Base-by-base conservation (phyloP, 495 filamentous ascomycete species). In the Chlorociboria aeruginascens region DNA sequence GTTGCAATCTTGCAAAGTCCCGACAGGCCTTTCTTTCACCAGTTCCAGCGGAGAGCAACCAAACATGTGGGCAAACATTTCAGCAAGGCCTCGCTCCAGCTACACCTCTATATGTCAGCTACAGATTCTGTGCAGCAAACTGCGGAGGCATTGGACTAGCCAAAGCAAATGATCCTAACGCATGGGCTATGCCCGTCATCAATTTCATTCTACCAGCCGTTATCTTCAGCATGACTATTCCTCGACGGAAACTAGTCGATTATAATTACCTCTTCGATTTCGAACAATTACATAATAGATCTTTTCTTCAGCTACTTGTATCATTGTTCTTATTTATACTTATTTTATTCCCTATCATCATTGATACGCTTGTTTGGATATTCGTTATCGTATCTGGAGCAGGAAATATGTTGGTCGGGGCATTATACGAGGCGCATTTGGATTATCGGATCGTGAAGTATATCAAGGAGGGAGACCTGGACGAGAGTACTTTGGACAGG, bases 221-320 rank as follows among this genome's bases (percentile, higher is more conserved):
- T 39, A 54, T 61, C n/a, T 61, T 61, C 43, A 59, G 56, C 41
- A 59, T 59, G 58, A 59, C 56, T 8, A 52, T 61, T 29, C 58
- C 58, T 8, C 57, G 57, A 14, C 39, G 54, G 20, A 43, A 53
- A 32, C 50, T 52, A 32, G 43, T 59, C 31, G 48, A 55, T 8
- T 46, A 30, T 31, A 42, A 54, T 33, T 48, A 48, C n/a, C 17
- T 53, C 14, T 52, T 52, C 31, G 44, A 52, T 7, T 52, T 46
- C 14, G 20, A 52, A 6, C 31, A 16, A 25, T 25, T 40, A n/a
- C 20, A 16, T 32, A 10, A 8, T 14, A 10, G 30, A 1, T 29
- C 49, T 16, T 31, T 36, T 12, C 11, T 53, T n/a, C 45, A 45
- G 32, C 29, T 44, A 4, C 14, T 43, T 1, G 32, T 53, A 12